Percentiles rank a stretch among this genome's conserved stretches.
phyloP scores from a whole-genome alignment of 176 grass and related monocot genomes.

The Oryza longistaminata region DNA sequence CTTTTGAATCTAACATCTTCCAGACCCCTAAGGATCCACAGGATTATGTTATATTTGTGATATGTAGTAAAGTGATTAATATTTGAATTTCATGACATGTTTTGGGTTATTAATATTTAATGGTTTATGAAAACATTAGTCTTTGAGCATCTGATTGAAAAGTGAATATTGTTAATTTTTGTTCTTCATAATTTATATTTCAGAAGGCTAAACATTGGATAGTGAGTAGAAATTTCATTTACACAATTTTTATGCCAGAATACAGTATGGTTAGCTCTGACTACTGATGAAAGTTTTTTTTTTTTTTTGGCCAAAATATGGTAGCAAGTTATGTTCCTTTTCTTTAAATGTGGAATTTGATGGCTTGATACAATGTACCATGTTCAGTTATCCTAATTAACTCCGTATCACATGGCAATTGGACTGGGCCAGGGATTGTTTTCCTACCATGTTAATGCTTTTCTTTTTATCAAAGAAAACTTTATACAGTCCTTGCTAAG shows the following conservation, averaged over 20 bases:
- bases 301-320: not conserved
- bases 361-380: not conserved
- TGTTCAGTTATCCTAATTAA: not conserved
- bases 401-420: not conserved
- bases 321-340: not conserved
- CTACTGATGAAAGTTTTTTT: not conserved
- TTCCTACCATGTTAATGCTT: not conserved
- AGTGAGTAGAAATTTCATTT: not conserved
- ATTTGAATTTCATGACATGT: not conserved
- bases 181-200: not conserved
- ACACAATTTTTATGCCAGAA: not conserved
- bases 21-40: not conserved
- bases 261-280: not conserved
- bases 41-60: not conserved
- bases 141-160: not conserved
- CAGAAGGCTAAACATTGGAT: constrained; percentile 3
- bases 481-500: not conserved
- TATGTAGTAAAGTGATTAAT: constrained; percentile 17
- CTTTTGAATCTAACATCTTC: not conserved
- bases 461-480: not conserved
- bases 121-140: not conserved
- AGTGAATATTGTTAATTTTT: not conserved
- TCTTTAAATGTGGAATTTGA: not conserved
- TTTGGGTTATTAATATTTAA: not conserved
- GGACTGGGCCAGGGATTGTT: not conserved